A percentile compares a stretch with the other conserved stretches of the same genome.
These are phyloP conservation scores for Phallus indusiatus DNA, from an alignment of 768 basidiomycete species.

Conservation along the genomic window DNA sequence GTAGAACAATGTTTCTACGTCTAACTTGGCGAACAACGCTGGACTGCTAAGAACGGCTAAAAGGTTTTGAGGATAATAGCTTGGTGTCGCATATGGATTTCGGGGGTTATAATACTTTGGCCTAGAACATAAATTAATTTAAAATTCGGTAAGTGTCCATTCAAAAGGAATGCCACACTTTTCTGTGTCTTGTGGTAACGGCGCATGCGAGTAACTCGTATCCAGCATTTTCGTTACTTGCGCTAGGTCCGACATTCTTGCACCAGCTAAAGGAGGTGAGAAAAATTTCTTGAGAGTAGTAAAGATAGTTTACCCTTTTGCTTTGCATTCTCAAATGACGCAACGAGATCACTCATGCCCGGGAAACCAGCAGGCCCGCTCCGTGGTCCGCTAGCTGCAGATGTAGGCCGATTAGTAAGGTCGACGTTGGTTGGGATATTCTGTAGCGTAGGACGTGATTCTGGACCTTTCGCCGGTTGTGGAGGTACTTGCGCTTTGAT, in stretches of 20 bases:
- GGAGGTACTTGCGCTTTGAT: conserved; percentile 39
- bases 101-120: conserved; percentile 95
- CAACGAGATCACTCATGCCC: conserved; percentile 83
- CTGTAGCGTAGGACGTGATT: conserved; percentile 20
- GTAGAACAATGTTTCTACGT: conserved; percentile 96
- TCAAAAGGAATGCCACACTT: conserved; percentile 46
- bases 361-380: conserved; percentile 38
- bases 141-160: neutral
- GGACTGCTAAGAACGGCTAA: conserved; percentile 73
- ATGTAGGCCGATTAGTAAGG: conserved; percentile 39
- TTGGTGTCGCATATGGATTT: conserved; percentile 83
- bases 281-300: neutral
- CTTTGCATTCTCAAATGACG: conserved; percentile 92
- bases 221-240: conserved; percentile 91
- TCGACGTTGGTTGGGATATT: conserved; percentile 15
- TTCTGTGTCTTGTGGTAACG: conserved; percentile 91
- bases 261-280: conserved; percentile 38
- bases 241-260: conserved; percentile 78
- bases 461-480: conserved; percentile 1
- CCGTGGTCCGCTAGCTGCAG: conserved; percentile 26
- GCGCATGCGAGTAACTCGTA: conserved; percentile 79
- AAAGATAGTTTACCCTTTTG: conserved; percentile 62
- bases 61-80: conserved; percentile 90
- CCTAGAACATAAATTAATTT: conserved; percentile 32
- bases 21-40: conserved; percentile 79